These are phyloP conservation scores for Elsinoe ampelina DNA, from an alignment of 2,329 filamentous ascomycete genomes.

Conservation along the genomic window DNA sequence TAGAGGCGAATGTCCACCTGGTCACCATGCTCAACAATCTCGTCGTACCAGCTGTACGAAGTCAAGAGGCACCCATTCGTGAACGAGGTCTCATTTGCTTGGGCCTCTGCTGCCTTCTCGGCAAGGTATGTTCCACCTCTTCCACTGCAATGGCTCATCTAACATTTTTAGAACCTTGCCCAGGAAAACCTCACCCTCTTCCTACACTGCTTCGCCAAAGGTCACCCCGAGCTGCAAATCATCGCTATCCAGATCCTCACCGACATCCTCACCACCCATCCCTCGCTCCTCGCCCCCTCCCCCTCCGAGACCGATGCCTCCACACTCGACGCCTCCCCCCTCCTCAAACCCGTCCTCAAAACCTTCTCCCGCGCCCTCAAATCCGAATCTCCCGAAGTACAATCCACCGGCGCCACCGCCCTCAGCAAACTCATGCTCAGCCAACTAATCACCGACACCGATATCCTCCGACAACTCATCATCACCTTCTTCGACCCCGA, in stretches of 20 bases:
- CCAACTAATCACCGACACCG: conserved; percentile 61
- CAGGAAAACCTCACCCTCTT: conserved; percentile 88
- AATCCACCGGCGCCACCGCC: conserved; percentile 70
- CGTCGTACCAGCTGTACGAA: conserved; percentile 87
- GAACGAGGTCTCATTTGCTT: conserved; percentile 84
- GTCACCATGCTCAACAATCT: conserved; percentile 97
- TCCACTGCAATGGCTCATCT: conserved; percentile 16
- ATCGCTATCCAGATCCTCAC: conserved; percentile 86
- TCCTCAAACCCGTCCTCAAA: conserved; percentile 61
- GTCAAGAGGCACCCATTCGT: conserved; percentile 83
- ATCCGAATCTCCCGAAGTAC: conserved; percentile 61
- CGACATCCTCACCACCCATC: conserved; percentile 85
- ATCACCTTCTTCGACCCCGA: conserved; percentile 81
- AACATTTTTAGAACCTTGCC: conserved; percentile 55
- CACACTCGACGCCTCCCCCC: conserved; percentile 27
- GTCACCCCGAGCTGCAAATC: conserved; percentile 79
- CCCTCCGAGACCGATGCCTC: conserved; percentile 32
- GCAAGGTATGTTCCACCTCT: conserved; percentile 48
- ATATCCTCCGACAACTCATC: conserved; percentile 73
- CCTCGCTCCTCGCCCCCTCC: conserved; percentile 59
- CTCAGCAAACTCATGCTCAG: conserved; percentile 80
- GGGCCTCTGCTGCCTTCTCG: conserved; percentile 82
- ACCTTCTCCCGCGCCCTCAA: conserved; percentile 78
- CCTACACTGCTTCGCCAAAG: conserved; percentile 91
- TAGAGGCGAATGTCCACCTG: conserved; percentile 84